Evolutionary conservation across 2,329 filamentous ascomycete species (phyloP).

Genomic region (Aureobasidium melanogenum): DNA sequence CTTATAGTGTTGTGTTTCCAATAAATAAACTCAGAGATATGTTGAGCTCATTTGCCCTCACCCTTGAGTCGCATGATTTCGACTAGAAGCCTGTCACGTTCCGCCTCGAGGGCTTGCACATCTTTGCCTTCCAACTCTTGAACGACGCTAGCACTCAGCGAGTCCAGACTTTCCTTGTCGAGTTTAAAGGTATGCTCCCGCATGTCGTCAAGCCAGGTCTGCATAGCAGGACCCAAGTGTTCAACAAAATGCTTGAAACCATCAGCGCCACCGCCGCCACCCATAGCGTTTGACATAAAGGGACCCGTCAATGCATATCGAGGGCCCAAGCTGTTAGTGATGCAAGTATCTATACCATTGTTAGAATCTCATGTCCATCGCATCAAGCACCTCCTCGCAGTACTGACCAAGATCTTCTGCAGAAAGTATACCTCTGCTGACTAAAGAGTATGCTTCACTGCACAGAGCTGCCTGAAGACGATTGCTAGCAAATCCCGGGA

Average conservation of each 20-base stretch:
- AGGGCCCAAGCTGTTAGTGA: constrained; percentile 44
- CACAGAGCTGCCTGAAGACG: constrained; percentile 49
- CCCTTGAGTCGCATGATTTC: not conserved
- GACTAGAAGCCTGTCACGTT: not conserved
- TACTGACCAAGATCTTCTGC: constrained; percentile 37
- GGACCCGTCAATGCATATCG: constrained; percentile 48
- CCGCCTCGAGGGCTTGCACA: not conserved
- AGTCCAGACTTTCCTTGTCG: not conserved
- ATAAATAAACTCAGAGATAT: no score
- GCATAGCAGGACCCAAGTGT: constrained; percentile 4
- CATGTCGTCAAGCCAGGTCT: constrained; percentile 7
- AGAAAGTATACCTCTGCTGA: constrained; percentile 43
- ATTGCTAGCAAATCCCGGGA: constrained; percentile 50
- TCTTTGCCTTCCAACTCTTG: constrained; percentile 2
- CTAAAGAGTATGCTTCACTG: constrained; percentile 47
- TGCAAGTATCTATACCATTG: constrained; percentile 40
- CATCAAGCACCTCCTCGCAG: constrained; percentile 21
- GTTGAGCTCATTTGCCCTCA: not conserved
- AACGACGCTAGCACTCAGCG: constrained; percentile 1
- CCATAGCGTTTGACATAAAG: constrained; percentile 27
- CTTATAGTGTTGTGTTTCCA: no score
- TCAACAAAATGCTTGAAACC: constrained; percentile 12
- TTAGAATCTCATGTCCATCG: constrained; percentile 19
- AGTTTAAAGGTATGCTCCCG: not conserved
- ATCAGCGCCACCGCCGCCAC: constrained; percentile 23